These are phyloP conservation scores for Blastobotrys persicus DNA, from an alignment of 1,139 yeast species.

Conservation along the genomic window DNA sequence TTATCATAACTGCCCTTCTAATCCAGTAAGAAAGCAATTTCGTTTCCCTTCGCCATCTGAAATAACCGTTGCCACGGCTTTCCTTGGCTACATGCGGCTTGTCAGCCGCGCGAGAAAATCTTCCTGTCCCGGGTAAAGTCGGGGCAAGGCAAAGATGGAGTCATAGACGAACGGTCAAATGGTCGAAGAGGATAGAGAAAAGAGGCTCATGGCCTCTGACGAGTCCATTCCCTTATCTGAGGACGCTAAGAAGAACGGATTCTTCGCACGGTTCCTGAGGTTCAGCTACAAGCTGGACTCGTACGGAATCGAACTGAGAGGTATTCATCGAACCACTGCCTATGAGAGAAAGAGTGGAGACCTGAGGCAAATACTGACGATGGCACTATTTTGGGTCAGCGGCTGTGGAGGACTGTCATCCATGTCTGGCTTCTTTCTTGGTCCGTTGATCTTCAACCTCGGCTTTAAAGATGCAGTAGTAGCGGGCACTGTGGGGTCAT, in stretches of 20 bases:
- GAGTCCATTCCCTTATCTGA: not conserved
- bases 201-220: not conserved
- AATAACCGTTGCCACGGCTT: not conserved
- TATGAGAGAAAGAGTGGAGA: constrained; percentile 55
- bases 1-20: too few species aligned
- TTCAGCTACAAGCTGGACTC: constrained; percentile 43
- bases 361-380: constrained; percentile 52
- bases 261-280: constrained; percentile 29
- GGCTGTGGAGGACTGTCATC: constrained; percentile 85
- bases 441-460: constrained; percentile 65
- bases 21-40: too few species aligned
- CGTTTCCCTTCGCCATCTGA: too few species aligned
- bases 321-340: constrained; percentile 74
- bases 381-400: constrained; percentile 75
- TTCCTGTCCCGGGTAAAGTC: not conserved
- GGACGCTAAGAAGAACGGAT: constrained; percentile 13
- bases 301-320: constrained; percentile 71
- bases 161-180: not conserved
- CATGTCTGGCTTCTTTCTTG: constrained; percentile 75
- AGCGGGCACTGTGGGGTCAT: constrained; percentile 59
- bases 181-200: constrained; percentile 1
- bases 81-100: not conserved
- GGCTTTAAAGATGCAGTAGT: constrained; percentile 62
- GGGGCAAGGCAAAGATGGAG: not conserved
- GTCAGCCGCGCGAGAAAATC: not conserved